phyloP scores from a whole-genome alignment of 2,329 filamentous ascomycete genomes.

The Arthrobotrys sinensis region DNA sequence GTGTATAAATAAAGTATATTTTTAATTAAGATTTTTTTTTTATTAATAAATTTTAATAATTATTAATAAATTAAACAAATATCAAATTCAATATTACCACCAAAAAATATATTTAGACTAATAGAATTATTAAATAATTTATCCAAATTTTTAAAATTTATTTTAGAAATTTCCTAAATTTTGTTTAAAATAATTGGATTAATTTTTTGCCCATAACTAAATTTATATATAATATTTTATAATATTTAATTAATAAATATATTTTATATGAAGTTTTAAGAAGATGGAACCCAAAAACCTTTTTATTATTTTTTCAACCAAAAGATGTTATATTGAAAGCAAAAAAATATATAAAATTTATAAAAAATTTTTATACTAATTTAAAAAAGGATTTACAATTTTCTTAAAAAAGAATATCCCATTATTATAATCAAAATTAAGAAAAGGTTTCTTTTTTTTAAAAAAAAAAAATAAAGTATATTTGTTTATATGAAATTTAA shows the following conservation, averaged over 20 bases:
- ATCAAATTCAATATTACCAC: neutral
- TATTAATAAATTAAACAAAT: constrained; percentile 1
- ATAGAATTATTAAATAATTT: neutral
- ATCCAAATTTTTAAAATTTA: constrained; percentile 34
- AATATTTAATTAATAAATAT: constrained; percentile 1
- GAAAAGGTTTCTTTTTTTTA: neutral
- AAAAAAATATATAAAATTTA: neutral
- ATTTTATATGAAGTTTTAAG: neutral
- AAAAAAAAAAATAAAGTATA: constrained; percentile 9
- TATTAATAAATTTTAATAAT: constrained; percentile 15
- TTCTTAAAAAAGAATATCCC: constrained; percentile 19
- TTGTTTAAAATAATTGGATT: neutral
- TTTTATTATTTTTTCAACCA: constrained; percentile 1
- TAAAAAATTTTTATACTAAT: neutral
- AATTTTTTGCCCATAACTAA: neutral
- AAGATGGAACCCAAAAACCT: neutral
- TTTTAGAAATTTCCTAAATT: constrained; percentile 15
- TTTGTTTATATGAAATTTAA: constrained; percentile 9
- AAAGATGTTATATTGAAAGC: constrained; percentile 1
- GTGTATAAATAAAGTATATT: constrained; percentile 11
- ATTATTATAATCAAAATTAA: constrained; percentile 7
- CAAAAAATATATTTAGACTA: neutral
- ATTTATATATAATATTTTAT: too few species aligned
- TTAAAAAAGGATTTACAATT: constrained; percentile 8
- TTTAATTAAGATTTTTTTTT: constrained; percentile 3